Evolutionary conservation across 2,329 filamentous ascomycete genomes (phyloP), one percentile per base, ranked within the genome.

Genomic region (Curvularia hawaiiensis): DNA sequence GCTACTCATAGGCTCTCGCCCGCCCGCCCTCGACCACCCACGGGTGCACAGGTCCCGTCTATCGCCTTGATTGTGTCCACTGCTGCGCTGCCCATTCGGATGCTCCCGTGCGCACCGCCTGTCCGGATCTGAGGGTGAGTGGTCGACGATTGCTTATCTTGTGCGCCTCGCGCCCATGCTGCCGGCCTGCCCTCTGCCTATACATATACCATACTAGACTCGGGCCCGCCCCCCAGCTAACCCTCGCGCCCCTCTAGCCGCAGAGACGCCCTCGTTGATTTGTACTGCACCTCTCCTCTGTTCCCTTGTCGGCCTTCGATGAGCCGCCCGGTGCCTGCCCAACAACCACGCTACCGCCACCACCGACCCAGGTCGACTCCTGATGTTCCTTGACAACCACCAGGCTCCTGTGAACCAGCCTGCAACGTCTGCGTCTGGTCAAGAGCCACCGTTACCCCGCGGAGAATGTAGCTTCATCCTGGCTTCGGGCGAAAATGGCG

Each of bases 401-500:
- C 69, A 72, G 50, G 55, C 63, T 48, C 65, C 67, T 31, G 65
- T 69, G 61, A 64, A 70, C 62, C 67, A 68, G 60, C 63, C 71
- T 61, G 71, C 66, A 57, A 73, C 68, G 54, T 64, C 63, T 48
- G 61, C 67, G 28, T 53, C 68, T 28, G 57, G 57, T 56, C 58
- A 69, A 53, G 70, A 75, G 18, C 60, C 67, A 31, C 73, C 69
- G 52, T 66, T 77, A 24, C 75, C 75, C 18, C 74, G 74, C 12
- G 75, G 75, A 65, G 75, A 77, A 71, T 77, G 75, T 61, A 65
- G 67, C 58, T 76, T 75, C 59, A 68, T 76, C 33, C 54, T 72
- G 28, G 65, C 70, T 33, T 59, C 65, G 22, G 70, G 70, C 14
- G 43, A 48, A 40, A 66, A 58, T 44, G 63, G 60, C 52, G 52